Evolutionary conservation across 768 basidiomycete genomes (phyloP), one percentile per base, ranked within the genome.

Genomic region (Suillus sp.): DNA sequence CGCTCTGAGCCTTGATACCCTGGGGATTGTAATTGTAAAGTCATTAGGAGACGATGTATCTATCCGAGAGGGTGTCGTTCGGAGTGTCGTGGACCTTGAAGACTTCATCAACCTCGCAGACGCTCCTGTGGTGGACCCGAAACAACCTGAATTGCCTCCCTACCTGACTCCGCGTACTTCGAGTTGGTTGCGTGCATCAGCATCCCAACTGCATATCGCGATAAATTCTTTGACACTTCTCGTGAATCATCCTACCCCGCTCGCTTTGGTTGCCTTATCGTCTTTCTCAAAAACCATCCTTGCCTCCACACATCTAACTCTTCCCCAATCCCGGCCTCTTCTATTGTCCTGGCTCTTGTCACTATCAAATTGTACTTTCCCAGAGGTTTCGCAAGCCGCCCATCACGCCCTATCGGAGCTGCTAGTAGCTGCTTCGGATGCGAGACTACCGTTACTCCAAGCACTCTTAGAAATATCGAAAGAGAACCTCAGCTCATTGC

Each of bases 181-280:
- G 14, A 80, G 88, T 0, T 99, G 96, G 92, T 81, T 97, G 50
- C 83, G 82, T 25, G 94, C 85, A 40, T 95, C 93, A 1, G 80
- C 91, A 2, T 84, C 92, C 6, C 95, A 97, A 69, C 77, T 99
- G 13, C 86, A 91, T 53, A 89, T 93, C 27, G 93, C 95, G 9
- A 72, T 98, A 59, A 91, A 93, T 67, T 79, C 89, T 0, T 78
- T 98, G 22, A 84, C 89, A 1, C 82, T 89, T 0, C 80, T 94
- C 14, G 75, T 90, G 14, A 82, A 84, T 2, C 94, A 96, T 70
- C 86, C 89, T 14, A 91, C 85, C 1, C 81, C 90, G 2, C 74
- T 78, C 4, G 93, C 91, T 7, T 83, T 91, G 16, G 66, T 75
- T 25, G 86, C 86, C 0, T 77, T 96, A 10, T 77, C 78, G 32